Percentiles rank a stretch among this genome's conserved stretches.
Conservation (phyloP, 306 rosid species). For the Pyrus betulifolia region DNA sequence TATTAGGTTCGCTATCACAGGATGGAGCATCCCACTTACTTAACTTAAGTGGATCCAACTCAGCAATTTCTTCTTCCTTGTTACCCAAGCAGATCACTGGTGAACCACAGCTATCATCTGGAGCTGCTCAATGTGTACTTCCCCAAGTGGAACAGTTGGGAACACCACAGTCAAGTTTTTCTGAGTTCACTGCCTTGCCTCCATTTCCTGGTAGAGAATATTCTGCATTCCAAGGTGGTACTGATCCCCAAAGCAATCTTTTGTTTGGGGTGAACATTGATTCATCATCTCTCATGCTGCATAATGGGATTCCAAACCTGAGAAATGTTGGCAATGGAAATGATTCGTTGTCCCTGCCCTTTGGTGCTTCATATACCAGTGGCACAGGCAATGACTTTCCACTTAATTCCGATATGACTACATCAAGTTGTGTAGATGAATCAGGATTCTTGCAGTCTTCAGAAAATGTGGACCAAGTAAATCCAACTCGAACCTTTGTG, state of each 20-base stretch:
- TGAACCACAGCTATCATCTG: constrained; percentile 63
- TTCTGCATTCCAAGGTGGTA: constrained; percentile 53
- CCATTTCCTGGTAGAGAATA: constrained; percentile 90
- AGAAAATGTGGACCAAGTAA: constrained; percentile 57
- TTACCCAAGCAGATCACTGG: constrained; percentile 61
- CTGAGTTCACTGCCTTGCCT: constrained; percentile 56
- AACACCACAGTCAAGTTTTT: constrained; percentile 33
- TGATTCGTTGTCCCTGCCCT: constrained; percentile 44
- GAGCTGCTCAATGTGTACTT: constrained; percentile 44
- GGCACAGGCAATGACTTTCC: constrained; percentile 46
- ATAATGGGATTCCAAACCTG: constrained; percentile 52
- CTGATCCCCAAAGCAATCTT: constrained; percentile 73
- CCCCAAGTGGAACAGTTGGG: constrained; percentile 60
- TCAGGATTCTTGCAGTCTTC: constrained; percentile 62
- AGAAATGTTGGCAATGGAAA: constrained; percentile 43
- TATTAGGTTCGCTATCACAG: constrained; percentile 67
- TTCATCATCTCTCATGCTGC: constrained; percentile 67
- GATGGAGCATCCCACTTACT: constrained; percentile 62
- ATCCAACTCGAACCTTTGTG: constrained; percentile 62
- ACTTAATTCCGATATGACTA: constrained; percentile 49
- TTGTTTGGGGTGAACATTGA: constrained; percentile 83
- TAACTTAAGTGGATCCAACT: constrained; percentile 47
- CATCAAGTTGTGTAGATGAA: constrained; percentile 52
- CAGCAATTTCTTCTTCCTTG: constrained; percentile 53
- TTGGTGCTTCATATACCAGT: constrained; percentile 53